Evolutionary conservation across 2,329 filamentous ascomycete species (phyloP), one percentile per base, ranked within the genome.

Genomic region (Lachnellula hyalina): DNA sequence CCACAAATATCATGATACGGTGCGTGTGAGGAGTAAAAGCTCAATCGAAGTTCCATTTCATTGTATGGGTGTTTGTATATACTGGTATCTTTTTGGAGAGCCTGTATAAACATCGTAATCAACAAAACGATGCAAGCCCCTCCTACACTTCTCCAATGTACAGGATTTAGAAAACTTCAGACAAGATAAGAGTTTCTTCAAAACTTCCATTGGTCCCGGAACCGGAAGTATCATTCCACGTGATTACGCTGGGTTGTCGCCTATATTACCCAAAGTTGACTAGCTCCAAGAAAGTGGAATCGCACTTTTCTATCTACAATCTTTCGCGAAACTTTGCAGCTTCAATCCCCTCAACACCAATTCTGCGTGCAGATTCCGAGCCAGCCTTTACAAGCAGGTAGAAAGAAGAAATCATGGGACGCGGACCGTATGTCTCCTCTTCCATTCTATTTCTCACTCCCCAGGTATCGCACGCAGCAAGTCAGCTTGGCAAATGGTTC

Each of bases 371-470:
- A 58, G 57, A 56, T 61, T 54, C 60, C 58, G 59, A 53, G 21
- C 58, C 54, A 58, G 44, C 49, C 40, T 49, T 55, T 60, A 68
- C 60, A 62, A 60, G 64, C 61, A 19, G 19, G 19, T 21, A 12
- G 19, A 19, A 23, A 44, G 2, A 23, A 44, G 3, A 11, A 61
- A 68, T 57, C 55, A 80, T 79, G 77, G 75, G 73, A 72, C 75
- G 76, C 72, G 77, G 77, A 77, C 66, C 65, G 66, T 68, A 66
- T 48, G 28, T 40, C 9, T 44, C 34, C 32, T 5, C n/a, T 17
- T 44, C n/a, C 25, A 15, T 42, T 53, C 25, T 21, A 21, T 21
- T n/a, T 47, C 49, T 36, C 15, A 32, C n/a, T 4, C 49, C 49
- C 17, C n/a, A 47, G 41, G 40, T 47, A 17, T 35, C 19, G 17